Evolutionary conservation across 2,329 filamentous ascomycete genomes (phyloP), one percentile per base, ranked within the genome.

Genomic region (Byssochlamys sp.): DNA sequence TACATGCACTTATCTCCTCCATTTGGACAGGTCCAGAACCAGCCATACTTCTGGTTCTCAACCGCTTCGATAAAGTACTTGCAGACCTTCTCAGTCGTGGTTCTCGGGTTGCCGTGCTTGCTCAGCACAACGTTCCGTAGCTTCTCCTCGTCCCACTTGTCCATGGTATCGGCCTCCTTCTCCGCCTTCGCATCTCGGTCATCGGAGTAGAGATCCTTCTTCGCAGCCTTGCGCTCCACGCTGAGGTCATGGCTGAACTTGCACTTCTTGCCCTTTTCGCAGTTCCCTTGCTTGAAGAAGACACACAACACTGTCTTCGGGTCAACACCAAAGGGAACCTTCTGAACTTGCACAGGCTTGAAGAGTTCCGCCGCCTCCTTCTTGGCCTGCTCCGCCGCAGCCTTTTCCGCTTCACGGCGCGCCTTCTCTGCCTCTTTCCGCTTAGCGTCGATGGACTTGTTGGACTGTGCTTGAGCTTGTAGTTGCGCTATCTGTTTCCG

Each of bases 1-100:
- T 99, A 99, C 87, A 94, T 97, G 88, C 94, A 99, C 76, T 96
- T 90, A 71, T 99, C 88, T 62, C 89, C 92, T 63, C 91, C 91
- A 69, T 97, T 97, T 52, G 94, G 94, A 82, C 94, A 99, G 59
- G 85, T 81, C 94, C 94, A 99, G 77, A 99, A 97, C 94, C 94
- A 99, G 61, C 94, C 94, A 69, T 99, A 99, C 76, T 97, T 99
- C 68, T 91, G 89, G 71, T 99, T 94, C 77, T 99, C 94, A 61
- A 99, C 94, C 27, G 94, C 94, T 65, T 91, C 87, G 71, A 97
- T 94, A 73, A 99, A 99, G 80, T 79, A 96, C 77, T 97, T 99
- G 89, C 94, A 99, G 64, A 99, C 94, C 77, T 97, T 99, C 72
- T 99, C 94, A 52, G 94, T 99, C 4, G 89, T 89, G 25, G 91